These are phyloP conservation scores for Pleurostoma richardsiae DNA, from an alignment of 2,329 filamentous ascomycete species.

Conservation along the genomic window DNA sequence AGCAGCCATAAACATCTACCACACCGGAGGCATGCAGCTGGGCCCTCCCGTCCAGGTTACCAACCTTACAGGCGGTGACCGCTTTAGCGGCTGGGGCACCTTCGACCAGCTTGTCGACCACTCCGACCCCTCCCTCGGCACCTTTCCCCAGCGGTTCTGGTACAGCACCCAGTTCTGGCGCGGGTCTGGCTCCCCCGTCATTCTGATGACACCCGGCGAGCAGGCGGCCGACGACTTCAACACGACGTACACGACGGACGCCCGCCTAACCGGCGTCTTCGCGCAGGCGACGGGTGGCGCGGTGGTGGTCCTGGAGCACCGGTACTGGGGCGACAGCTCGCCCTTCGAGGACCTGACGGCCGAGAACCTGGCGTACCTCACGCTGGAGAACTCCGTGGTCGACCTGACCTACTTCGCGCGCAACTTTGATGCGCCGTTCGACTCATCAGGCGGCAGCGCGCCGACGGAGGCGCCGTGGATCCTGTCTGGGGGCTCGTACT, in stretches of 20 bases:
- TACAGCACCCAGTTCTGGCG: conserved; percentile 13
- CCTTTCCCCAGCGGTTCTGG: conserved; percentile 16
- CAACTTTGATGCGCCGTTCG: conserved; percentile 29
- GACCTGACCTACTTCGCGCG: conserved; percentile 47
- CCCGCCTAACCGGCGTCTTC: conserved; percentile 19
- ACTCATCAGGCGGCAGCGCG: conserved; percentile 20
- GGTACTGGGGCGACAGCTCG: conserved; percentile 44
- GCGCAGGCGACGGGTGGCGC: conserved; percentile 42
- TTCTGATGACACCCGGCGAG: background rate
- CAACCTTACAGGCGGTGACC: conserved; percentile 7
- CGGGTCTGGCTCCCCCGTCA: conserved; percentile 13
- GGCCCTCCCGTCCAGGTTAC: no score
- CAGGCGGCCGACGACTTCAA: background rate
- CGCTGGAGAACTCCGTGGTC: conserved; percentile 46
- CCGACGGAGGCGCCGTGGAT: conserved; percentile 46
- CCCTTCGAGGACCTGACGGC: conserved; percentile 41
- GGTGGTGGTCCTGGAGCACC: conserved; percentile 47
- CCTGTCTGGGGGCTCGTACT: conserved; percentile 45
- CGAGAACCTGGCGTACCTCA: conserved; percentile 42
- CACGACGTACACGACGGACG: conserved; percentile 21
- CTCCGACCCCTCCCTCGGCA: conserved; percentile 8
- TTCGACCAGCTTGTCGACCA: conserved; percentile 16
- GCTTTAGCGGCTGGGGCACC: background rate
- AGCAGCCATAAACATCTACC: no score
- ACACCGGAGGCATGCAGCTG: no score